Percentiles rank a stretch among this genome's conserved stretches.
phyloP scores from a whole-genome alignment of 345 rosid genomes.

The Laguncularia racemosa region DNA sequence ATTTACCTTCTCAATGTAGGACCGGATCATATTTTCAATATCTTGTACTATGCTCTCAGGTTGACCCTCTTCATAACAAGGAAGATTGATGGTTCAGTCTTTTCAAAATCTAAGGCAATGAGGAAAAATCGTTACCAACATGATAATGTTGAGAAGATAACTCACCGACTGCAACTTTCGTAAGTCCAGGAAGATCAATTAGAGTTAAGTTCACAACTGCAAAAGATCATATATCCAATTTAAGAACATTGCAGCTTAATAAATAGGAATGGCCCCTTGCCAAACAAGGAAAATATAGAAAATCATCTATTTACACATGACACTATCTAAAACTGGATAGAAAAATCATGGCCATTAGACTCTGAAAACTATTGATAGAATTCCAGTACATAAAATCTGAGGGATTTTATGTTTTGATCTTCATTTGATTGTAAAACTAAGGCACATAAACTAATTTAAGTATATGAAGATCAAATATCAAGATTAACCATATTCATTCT shows the following conservation, averaged over 20 bases:
- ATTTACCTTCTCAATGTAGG: conserved; percentile 84
- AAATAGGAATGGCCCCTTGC: too few relatives aligned
- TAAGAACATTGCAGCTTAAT: too few relatives aligned
- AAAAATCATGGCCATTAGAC: too few relatives aligned
- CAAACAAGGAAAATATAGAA: too few relatives aligned
- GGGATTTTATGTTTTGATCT: too few relatives aligned
- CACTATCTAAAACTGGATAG: neutral
- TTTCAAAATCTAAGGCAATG: conserved; percentile 4
- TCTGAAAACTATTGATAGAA: too few relatives aligned
- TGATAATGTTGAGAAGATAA: conserved; percentile 4
- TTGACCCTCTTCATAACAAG: conserved; percentile 69
- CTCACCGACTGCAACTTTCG: conserved; percentile 96
- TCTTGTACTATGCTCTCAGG: conserved; percentile 82
- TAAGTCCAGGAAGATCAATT: conserved; percentile 94
- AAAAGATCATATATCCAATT: conserved; percentile 1
- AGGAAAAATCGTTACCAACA: neutral
- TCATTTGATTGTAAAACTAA: too few relatives aligned
- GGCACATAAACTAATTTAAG: too few relatives aligned
- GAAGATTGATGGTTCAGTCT: neutral
- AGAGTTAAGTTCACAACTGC: conserved; percentile 95
- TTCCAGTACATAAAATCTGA: too few relatives aligned
- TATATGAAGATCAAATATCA: too few relatives aligned
- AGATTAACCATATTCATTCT: too few relatives aligned
- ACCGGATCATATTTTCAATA: conserved; percentile 82
- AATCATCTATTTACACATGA: too few relatives aligned